phyloP scores from a whole-genome alignment of 495 filamentous ascomycete species.

The Aspergillus sparsus region DNA sequence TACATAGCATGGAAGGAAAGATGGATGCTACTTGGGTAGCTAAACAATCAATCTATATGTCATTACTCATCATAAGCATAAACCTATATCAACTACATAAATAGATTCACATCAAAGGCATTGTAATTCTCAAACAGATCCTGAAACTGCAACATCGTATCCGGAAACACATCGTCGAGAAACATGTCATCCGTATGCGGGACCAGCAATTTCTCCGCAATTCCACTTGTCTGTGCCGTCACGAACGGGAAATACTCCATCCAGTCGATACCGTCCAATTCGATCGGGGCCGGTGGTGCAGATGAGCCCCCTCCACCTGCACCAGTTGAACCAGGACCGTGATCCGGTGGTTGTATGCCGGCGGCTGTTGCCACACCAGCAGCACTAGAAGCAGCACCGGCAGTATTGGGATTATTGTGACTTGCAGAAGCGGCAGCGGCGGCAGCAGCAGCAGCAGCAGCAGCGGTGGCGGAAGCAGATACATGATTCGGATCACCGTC shows the following conservation, averaged over 20 bases:
- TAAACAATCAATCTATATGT: too few relatives aligned
- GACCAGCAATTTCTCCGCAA: constrained; percentile 10
- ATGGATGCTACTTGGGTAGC: not conserved
- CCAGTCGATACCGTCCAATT: constrained; percentile 8
- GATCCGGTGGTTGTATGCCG: not conserved
- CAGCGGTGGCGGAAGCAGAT: not conserved
- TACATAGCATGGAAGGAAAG: too few relatives aligned
- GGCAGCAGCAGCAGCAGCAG: not conserved
- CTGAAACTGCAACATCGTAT: constrained; percentile 16
- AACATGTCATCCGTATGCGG: constrained; percentile 14
- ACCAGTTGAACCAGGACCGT: not conserved
- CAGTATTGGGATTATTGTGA: not conserved
- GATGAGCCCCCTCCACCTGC: not conserved
- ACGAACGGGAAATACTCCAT: constrained; percentile 19
- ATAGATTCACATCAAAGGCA: constrained; percentile 7
- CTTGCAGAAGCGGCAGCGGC: not conserved
- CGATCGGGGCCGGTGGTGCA: too few relatives aligned
- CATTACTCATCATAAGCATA: not conserved
- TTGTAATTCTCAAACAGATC: constrained; percentile 11
- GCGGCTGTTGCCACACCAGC: not conserved
- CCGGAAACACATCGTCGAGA: constrained; percentile 10
- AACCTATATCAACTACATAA: not conserved
- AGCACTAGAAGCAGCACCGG: not conserved
- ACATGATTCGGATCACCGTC: constrained; percentile 2
- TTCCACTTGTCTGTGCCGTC: constrained; percentile 13